phyloP scores from a whole-genome alignment of 768 basidiomycete species.

The Termitomyces sp. region DNA sequence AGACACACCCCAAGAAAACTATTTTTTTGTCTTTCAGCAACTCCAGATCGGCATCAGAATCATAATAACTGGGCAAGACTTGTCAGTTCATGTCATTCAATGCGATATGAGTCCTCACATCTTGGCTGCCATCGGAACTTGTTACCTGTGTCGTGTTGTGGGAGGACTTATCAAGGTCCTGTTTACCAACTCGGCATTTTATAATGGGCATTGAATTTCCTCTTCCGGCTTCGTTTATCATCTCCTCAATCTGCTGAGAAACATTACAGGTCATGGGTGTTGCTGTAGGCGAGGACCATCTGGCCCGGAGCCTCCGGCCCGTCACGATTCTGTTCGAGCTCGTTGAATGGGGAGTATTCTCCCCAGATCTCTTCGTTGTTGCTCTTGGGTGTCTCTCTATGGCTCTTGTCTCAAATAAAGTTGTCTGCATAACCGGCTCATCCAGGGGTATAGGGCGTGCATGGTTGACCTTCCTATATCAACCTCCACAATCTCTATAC shows the following conservation, averaged over 20 bases:
- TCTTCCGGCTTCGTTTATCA: not conserved
- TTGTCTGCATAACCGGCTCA: slow-evolving; percentile 72
- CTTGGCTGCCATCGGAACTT: slow-evolving; percentile 40
- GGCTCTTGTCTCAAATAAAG: slow-evolving; percentile 47
- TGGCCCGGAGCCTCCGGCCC: slow-evolving; percentile 1
- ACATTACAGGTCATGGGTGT: not conserved
- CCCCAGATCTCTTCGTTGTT: not conserved
- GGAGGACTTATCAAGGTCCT: not conserved
- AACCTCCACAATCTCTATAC: not conserved
- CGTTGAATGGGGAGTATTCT: not conserved
- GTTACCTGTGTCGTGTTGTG: not conserved
- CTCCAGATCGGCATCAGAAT: slow-evolving; percentile 53
- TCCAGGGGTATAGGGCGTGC: slow-evolving; percentile 72
- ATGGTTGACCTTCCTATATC: slow-evolving; percentile 31
- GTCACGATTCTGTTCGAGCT: not conserved
- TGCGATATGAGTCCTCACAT: slow-evolving; percentile 37
- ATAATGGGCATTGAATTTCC: not conserved
- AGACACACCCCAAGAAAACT: slow-evolving; percentile 54
- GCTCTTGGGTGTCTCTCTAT: no score
- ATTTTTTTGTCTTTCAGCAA: slow-evolving; percentile 47
- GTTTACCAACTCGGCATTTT: not conserved
- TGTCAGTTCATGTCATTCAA: not conserved
- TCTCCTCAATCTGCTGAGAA: not conserved
- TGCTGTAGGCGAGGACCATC: not conserved
- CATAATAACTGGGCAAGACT: slow-evolving; percentile 45